Evolutionary conservation across 129 eudicot genomes (phyloP).

Genomic region (Smallanthus sonchifolius): DNA sequence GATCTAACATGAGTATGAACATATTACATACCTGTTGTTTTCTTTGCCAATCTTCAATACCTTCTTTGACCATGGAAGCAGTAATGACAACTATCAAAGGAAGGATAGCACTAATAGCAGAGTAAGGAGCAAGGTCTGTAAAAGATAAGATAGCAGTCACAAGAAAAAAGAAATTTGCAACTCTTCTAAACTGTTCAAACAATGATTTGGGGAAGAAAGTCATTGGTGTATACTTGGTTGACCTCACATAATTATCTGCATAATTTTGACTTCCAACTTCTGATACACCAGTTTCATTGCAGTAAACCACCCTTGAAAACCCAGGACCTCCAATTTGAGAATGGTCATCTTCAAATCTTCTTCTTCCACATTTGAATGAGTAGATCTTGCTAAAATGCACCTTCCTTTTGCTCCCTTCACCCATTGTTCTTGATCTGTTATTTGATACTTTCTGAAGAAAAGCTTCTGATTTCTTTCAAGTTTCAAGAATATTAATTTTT

Average conservation of each 20-base stretch:
- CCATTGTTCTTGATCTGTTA: constrained; percentile 26
- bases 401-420: constrained; percentile 42
- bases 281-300: constrained; percentile 56
- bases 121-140: constrained; percentile 76
- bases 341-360: constrained; percentile 50
- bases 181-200: constrained; percentile 98
- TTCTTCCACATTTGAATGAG: constrained; percentile 65
- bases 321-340: constrained; percentile 90
- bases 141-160: constrained; percentile 74
- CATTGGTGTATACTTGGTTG: constrained; percentile 75
- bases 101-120: constrained; percentile 67
- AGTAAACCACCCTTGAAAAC: constrained; percentile 73
- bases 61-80: constrained; percentile 92
- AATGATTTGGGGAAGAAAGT: constrained; percentile 78
- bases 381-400: constrained; percentile 78
- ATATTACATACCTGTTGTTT: constrained; percentile 57
- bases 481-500: constrained; percentile 20
- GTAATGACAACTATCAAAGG: constrained; percentile 79
- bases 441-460: neutral
- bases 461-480: neutral
- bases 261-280: constrained; percentile 43
- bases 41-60: constrained; percentile 80
- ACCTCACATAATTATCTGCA: constrained; percentile 70
- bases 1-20: constrained; percentile 7
- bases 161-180: constrained; percentile 88